phyloP scores from a whole-genome alignment of 768 basidiomycete genomes.

The Amanita muscaria region DNA sequence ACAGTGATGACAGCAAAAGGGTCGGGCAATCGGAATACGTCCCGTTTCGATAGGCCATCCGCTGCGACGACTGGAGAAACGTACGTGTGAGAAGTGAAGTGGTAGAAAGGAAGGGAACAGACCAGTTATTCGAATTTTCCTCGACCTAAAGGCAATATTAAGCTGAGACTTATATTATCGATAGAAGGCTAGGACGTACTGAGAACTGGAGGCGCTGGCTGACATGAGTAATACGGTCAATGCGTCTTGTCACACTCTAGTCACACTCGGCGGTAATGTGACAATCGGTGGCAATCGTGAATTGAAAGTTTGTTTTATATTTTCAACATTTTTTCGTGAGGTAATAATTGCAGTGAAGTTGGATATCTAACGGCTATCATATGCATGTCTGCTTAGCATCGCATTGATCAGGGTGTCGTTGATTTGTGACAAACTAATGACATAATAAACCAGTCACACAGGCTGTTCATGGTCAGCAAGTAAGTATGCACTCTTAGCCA shows the following conservation, averaged over 20 bases:
- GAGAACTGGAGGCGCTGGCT: conserved; percentile 27
- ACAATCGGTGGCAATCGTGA: too few relatives aligned
- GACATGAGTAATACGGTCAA: neutral
- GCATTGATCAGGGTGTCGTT: too few relatives aligned
- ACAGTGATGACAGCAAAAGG: conserved; percentile 98
- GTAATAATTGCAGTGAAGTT: too few relatives aligned
- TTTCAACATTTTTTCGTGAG: too few relatives aligned
- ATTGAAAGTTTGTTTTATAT: too few relatives aligned
- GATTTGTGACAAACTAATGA: too few relatives aligned
- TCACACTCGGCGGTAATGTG: too few relatives aligned
- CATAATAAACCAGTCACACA: too few relatives aligned
- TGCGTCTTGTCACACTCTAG: too few relatives aligned
- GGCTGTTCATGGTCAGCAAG: too few relatives aligned
- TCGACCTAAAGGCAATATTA: conserved; percentile 30
- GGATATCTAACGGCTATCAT: too few relatives aligned
- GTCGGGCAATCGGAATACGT: conserved; percentile 94
- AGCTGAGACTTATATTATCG: neutral
- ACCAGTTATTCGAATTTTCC: conserved; percentile 80
- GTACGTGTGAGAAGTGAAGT: neutral
- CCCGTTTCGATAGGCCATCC: conserved; percentile 87
- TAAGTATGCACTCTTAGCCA: conserved; percentile 90
- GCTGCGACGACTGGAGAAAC: conserved; percentile 76
- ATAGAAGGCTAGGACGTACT: conserved; percentile 26
- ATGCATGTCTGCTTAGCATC: too few relatives aligned
- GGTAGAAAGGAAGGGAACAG: conserved; percentile 11